Evolutionary conservation across 208 protist genomes (phyloP), one percentile per base, ranked within the genome.

Genomic region (Leishmania guyanensis): DNA sequence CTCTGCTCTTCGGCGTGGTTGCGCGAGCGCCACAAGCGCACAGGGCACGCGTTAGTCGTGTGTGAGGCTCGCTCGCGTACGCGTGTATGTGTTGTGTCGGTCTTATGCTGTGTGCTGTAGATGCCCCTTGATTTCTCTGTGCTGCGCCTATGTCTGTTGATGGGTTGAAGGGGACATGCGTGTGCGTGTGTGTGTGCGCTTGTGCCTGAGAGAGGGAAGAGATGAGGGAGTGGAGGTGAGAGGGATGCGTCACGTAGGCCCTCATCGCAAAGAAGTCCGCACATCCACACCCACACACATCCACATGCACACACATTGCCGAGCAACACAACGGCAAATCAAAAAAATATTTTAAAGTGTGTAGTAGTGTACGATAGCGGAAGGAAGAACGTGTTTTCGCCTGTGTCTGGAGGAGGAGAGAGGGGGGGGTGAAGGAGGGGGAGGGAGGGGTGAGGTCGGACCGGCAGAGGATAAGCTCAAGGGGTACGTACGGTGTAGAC

Each of bases 211-310:
- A 64, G 58, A 64, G 43, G 39, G 58, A 26, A 20, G 5, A 26
- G 22, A 0, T 29, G 58, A 26, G 58, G 58, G 26, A 26, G 16
- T 20, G 58, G 58, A 64, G n/a, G 26, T 3, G n/a, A 71, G 56
- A 51, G 43, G 79, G n/a, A 26, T 20, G 26, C 26, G 58, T 9
- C 58, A 17, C 8, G 9, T 29, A 64, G 58, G 26, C 3, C 20
- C 51, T 4, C 65, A 26, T 17, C 58, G 22, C 58, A 29, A 64
- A 29, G n/a, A 6, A 64, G 22, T 64, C 58, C 26, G 12, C 58
- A 22, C 43, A 46, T 6, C 9, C 70, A 56, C 48, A 75, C 70
- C 73, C 22, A 83, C 73, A 79, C 69, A 43, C 53, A 66, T 60
- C 53, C 51, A 53, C 78, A 82, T 39, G 50, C 36, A 70, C 60